A percentile compares a stretch with the other conserved stretches of the same genome.
Evolutionary conservation across 345 rosid species (phyloP).

Genomic region (Luvunga scandens): DNA sequence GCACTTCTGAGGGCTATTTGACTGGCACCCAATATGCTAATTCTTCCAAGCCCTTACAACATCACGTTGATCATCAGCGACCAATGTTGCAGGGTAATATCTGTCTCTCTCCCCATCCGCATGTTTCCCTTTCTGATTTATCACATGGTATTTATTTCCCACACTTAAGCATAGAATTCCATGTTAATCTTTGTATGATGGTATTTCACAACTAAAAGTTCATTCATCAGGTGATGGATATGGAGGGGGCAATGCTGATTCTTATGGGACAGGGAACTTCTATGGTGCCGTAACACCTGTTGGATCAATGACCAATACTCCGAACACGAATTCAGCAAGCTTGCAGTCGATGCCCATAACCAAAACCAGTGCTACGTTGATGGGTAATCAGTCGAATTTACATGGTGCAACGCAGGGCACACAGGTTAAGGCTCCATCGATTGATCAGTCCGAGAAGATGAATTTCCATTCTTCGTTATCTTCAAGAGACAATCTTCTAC

Average conservation of each 20-base stretch:
- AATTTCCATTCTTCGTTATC: constrained; percentile 45
- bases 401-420: constrained; percentile 48
- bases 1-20: constrained; percentile 56
- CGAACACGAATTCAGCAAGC: constrained; percentile 44
- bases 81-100: constrained; percentile 57
- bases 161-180: neutral
- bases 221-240: constrained; percentile 66
- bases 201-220: constrained; percentile 17
- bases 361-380: constrained; percentile 47
- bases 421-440: constrained; percentile 37
- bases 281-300: constrained; percentile 48
- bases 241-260: constrained; percentile 51
- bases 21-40: constrained; percentile 43
- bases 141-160: neutral
- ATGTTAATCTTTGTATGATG: constrained; percentile 13
- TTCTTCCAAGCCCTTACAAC: constrained; percentile 60
- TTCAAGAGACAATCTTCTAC: constrained; percentile 49
- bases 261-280: constrained; percentile 61
- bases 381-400: constrained; percentile 48
- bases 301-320: constrained; percentile 53
- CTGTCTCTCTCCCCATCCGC: constrained; percentile 2
- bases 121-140: neutral
- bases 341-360: constrained; percentile 55
- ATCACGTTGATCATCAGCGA: constrained; percentile 67
- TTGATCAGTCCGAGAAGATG: constrained; percentile 53